Evolutionary conservation across 371 early-diverging fungal species (phyloP), one percentile per base, ranked within the genome.

Genomic region (Smittium culicis): DNA sequence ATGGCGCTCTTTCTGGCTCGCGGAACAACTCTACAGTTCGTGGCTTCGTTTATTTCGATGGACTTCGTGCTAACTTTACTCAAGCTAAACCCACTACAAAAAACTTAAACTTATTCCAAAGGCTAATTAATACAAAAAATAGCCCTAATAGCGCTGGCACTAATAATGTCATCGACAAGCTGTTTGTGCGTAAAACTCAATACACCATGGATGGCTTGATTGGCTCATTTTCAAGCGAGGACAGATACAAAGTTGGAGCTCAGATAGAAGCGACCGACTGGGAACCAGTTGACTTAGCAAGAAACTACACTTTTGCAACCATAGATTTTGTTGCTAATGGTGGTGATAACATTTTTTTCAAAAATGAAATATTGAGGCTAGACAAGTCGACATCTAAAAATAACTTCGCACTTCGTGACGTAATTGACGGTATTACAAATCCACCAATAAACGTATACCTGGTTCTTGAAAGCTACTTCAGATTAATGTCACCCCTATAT

Each of bases 271-370:
- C 45, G 16, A 58, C 62, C 17, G 61, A 56, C 24, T 76, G 66
- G 68, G 55, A 66, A 14, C 24, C 66, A 2, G 34, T 84, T 11
- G 79, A 72, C 5, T 61, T 62, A 1, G 55, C 35, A 11, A 72
- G 73, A 14, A 67, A 67, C 27, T 87, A 86, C 70, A 73, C 67
- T 31, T 68, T 79, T 8, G 73, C 73, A n/a, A 83, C 84, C 0
- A 65, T 81, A 30, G 85, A 85, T 57, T 86, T 80, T 74, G 55
- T 83, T 28, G 72, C 80, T 30, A 73, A 65, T 5, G 85, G 85
- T 31, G 87, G 86, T 32, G 87, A 87, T 70, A 80, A 79, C 54
- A 74, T 86, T 59, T 67, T 82, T 35, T 65, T 67, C 55, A 63
- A 63, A 33, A 35, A n/a, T 11, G 63, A 63, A 20, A 45, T 45